Evolutionary conservation across 768 basidiomycete species (phyloP).

Genomic region (Gymnopilus junonius): DNA sequence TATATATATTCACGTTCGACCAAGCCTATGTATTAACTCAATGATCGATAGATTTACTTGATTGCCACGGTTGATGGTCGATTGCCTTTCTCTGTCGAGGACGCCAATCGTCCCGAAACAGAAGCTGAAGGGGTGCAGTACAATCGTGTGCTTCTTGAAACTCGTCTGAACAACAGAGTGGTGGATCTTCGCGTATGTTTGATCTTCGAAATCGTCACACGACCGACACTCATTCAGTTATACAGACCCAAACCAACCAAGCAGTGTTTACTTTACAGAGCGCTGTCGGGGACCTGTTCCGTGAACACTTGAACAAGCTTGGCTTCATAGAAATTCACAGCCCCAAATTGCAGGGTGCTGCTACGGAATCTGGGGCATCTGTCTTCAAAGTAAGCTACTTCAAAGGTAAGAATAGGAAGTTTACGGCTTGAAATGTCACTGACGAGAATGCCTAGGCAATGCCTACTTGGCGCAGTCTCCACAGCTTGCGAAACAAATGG

Average conservation of each 20-base stretch:
- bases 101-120: slow-evolving; percentile 84
- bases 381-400: slow-evolving; percentile 99
- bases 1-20: not conserved
- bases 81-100: slow-evolving; percentile 91
- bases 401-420: slow-evolving; percentile 62
- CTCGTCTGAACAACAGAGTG: slow-evolving; percentile 92
- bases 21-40: slow-evolving; percentile 1
- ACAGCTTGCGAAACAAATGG: slow-evolving; percentile 99
- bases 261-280: slow-evolving; percentile 93
- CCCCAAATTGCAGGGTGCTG: slow-evolving; percentile 95
- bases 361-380: slow-evolving; percentile 95
- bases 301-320: slow-evolving; percentile 71
- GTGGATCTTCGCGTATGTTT: slow-evolving; percentile 86
- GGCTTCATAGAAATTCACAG: slow-evolving; percentile 96
- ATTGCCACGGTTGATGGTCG: slow-evolving; percentile 78
- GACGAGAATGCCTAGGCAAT: slow-evolving; percentile 51
- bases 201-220: not conserved
- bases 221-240: slow-evolving; percentile 4
- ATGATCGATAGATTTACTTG: slow-evolving; percentile 67
- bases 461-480: slow-evolving; percentile 97
- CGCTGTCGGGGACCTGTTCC: slow-evolving; percentile 88
- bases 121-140: slow-evolving; percentile 60
- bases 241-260: slow-evolving; percentile 91
- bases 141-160: slow-evolving; percentile 88
- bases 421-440: not conserved